Evolutionary conservation across 352 stramenopile species (phyloP), one percentile per base, ranked within the genome.

Genomic region (Pythium grandisporangium): DNA sequence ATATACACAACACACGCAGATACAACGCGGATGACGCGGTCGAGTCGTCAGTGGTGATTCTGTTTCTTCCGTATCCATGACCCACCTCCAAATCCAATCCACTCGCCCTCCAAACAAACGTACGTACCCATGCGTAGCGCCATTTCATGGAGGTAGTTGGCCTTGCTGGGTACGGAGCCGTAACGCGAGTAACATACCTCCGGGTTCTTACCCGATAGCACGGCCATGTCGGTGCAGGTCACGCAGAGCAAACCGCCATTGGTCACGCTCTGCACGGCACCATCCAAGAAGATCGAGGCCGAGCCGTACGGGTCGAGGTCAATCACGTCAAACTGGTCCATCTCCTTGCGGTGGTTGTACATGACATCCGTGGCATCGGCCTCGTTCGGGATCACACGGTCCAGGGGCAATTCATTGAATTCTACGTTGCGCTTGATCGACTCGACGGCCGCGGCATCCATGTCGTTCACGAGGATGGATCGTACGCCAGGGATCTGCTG

Each of bases 221-320:
- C 85, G 5, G 82, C 90, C 92, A 99, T 99, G 51, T 99, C 97
- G 3, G 97, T 99, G 65, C 95, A 99, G 5, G 97, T 99, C n/a
- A 99, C 82, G 60, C 93, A 98, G 24, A 99, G 62, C 30, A 99
- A 63, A 29, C 97, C 97, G 39, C 97, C 97, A 59, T 97, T 92
- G 25, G 70, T 56, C 4, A 99, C 79, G 33, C 82, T 84, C 60
- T 98, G 96, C 19, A 99, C 87, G 0, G 96, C 95, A 7, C 83
- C 83, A 66, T 99, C 97, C 27, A 99, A 62, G 66, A 99, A 99
- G 24, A 97, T 97, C 19, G 95, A 96, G 13, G 96, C 94, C 14
- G 89, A 97, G 25, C 97, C 97, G 61, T 99, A 99, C 29, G 97
- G 97, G 66, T 99, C 97, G 21, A 99, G 63, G 59, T 99, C 97